Evolutionary conservation across 495 filamentous ascomycete genomes (phyloP), one percentile per base, ranked within the genome.

Genomic region (Lasiosphaeria hispida): DNA sequence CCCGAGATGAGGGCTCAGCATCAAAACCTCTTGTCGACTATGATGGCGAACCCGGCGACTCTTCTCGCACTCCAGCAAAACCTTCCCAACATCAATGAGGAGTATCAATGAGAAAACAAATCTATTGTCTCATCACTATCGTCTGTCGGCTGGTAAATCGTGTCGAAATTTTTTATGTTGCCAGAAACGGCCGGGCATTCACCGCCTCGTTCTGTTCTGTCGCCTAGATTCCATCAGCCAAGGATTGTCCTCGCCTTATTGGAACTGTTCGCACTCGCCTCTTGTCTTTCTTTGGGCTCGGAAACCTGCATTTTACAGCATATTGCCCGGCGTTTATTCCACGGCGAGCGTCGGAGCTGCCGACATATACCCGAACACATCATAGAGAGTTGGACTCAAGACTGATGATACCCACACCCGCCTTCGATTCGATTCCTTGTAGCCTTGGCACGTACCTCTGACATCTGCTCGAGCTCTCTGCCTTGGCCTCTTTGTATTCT

Each of bases 41-140:
- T 79, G 64, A 68, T 75, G 57, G 68, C 63, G 15, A 67, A 69
- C 34, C 68, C 68, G 7, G 62, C 66, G 15, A 55, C 62, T 10
- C 55, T 69, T 39, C 53, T 71, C 10, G 68, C 68, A 7, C 53
- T 71, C 36, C 66, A 67, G 52, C 68, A 71, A 36, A 56, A 54
- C 33, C 53, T 80, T 19, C 77, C 77, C 36, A 76, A 74, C 55
- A 79, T 80, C 54, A 77, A 74, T 58, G 77, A 80, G 56, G 76
- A 80, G 35, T 55, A 19, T 38, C 56, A 48, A 55, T 33, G 36
- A 61, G 18, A 23, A 40, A 48, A 14, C 10, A 3, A 18, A 30
- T n/a, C n/a, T 17, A 13, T 1, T 40, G 7, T 18, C 10, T 34
- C 11, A 54, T 23, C 39, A 35, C 38, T 11, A 11, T 35, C 23